These are phyloP conservation scores for Aspergillus clavatus DNA, from an alignment of 2,329 filamentous ascomycete genomes.

Conservation along the genomic window DNA sequence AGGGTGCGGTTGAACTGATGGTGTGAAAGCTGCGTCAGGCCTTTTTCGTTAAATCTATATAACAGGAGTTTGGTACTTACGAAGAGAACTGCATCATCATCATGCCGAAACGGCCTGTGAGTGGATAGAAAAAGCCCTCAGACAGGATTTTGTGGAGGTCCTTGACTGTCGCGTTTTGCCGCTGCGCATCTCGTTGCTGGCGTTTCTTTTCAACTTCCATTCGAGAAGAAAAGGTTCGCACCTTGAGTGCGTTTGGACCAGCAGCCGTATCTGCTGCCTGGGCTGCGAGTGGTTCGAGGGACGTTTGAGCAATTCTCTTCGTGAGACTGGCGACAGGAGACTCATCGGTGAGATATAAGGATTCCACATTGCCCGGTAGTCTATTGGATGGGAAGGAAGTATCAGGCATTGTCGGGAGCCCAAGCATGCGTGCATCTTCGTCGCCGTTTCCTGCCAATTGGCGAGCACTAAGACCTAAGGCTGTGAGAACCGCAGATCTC, in stretches of 20 bases:
- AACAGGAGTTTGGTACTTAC: slow-evolving; percentile 27
- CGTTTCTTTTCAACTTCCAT: slow-evolving; percentile 59
- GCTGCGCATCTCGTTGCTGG: slow-evolving; percentile 38
- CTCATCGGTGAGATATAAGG: slow-evolving; percentile 54
- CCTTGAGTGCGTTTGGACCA: slow-evolving; percentile 79
- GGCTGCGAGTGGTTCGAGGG: slow-evolving; percentile 77
- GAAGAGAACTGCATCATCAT: slow-evolving; percentile 51
- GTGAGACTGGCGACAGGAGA: slow-evolving; percentile 65
- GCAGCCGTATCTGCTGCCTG: slow-evolving; percentile 72
- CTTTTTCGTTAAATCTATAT: not conserved
- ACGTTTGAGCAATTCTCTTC: slow-evolving; percentile 61
- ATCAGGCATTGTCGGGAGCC: slow-evolving; percentile 30
- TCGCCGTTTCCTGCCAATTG: slow-evolving; percentile 75
- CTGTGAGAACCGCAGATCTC: slow-evolving; percentile 73
- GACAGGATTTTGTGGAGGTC: slow-evolving; percentile 72
- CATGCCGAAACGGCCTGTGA: slow-evolving; percentile 74
- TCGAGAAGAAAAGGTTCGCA: slow-evolving; percentile 80
- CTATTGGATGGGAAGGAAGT: slow-evolving; percentile 71
- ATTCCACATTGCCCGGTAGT: slow-evolving; percentile 69
- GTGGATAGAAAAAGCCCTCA: slow-evolving; percentile 76
- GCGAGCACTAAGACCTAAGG: slow-evolving; percentile 73
- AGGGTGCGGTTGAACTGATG: slow-evolving; percentile 30
- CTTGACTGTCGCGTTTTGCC: slow-evolving; percentile 63
- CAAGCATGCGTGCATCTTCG: slow-evolving; percentile 43
- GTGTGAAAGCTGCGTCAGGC: slow-evolving; percentile 12